phyloP scores from a whole-genome alignment of 2,329 filamentous ascomycete species.

The Zalaria obscura region DNA sequence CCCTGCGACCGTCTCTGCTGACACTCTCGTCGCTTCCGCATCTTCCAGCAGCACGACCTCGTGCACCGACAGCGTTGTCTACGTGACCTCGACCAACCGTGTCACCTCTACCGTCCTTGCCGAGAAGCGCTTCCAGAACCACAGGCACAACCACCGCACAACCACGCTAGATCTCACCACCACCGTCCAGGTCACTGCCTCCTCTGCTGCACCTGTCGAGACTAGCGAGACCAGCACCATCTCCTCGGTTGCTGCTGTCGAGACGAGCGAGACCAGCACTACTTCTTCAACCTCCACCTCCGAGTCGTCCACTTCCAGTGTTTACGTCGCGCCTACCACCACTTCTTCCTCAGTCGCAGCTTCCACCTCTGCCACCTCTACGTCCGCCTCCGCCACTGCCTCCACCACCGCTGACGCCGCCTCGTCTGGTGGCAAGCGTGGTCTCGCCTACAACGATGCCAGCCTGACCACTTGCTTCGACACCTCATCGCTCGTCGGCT shows the following conservation, averaged over 20 bases:
- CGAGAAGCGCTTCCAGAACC: conserved; percentile 1
- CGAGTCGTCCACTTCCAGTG: background rate
- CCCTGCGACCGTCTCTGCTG: conserved; percentile 7
- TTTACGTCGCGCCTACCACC: conserved; percentile 3
- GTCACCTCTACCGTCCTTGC: conserved; percentile 26
- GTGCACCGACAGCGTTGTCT: conserved; percentile 12
- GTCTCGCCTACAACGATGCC: conserved; percentile 52
- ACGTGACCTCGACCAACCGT: conserved; percentile 25
- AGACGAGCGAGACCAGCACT: background rate
- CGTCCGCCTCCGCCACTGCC: conserved; percentile 9
- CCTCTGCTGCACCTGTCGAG: conserved; percentile 1
- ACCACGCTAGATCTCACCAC: conserved; percentile 2
- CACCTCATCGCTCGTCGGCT: conserved; percentile 32
- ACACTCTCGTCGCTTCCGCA: conserved; percentile 13
- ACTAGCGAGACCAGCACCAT: conserved; percentile 1
- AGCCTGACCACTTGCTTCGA: conserved; percentile 38
- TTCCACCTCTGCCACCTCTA: conserved; percentile 9
- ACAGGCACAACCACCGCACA: conserved; percentile 3
- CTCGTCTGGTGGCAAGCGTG: conserved; percentile 41
- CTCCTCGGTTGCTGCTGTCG: conserved; percentile 2
- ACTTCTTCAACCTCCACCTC: background rate
- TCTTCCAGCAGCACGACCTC: background rate
- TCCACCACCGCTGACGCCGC: conserved; percentile 9
- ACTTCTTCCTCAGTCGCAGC: conserved; percentile 1
- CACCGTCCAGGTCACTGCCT: conserved; percentile 7